phyloP scores from a whole-genome alignment of 306 rosid species.

The Alnus glutinosa region DNA sequence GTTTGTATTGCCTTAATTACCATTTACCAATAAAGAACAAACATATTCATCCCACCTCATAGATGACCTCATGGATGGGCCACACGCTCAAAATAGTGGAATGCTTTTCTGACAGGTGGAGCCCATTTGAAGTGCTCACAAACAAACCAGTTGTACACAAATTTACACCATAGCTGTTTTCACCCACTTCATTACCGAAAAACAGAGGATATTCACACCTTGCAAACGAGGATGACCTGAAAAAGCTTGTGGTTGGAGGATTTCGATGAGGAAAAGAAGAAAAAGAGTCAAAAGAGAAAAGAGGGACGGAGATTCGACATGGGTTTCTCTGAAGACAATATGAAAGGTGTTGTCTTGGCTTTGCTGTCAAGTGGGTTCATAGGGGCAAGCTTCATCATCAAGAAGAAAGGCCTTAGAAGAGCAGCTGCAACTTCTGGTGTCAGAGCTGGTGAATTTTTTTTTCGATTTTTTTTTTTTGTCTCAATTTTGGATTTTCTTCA shows the following conservation, averaged over 20 bases:
- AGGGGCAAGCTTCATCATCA: constrained; percentile 85
- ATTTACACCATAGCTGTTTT: constrained; percentile 21
- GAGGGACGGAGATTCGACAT: constrained; percentile 34
- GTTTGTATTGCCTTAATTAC: neutral
- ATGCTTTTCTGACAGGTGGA: too few relatives aligned
- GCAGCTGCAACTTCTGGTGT: constrained; percentile 77
- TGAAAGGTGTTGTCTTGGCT: constrained; percentile 68
- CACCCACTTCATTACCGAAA: constrained; percentile 3
- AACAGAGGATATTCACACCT: constrained; percentile 21
- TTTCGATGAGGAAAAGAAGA: constrained; percentile 50
- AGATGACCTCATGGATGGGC: too few relatives aligned
- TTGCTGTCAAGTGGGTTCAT: constrained; percentile 76
- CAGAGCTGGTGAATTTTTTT: constrained; percentile 58
- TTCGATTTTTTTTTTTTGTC: neutral
- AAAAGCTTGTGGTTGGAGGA: constrained; percentile 32
- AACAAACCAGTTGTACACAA: neutral
- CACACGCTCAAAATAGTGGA: too few relatives aligned
- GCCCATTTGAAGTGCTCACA: neutral
- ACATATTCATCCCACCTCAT: neutral
- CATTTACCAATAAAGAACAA: neutral
- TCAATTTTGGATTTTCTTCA: neutral
- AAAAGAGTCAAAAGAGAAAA: constrained; percentile 19
- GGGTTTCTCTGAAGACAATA: constrained; percentile 58
- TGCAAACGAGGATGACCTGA: constrained; percentile 38
- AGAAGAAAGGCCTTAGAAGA: constrained; percentile 82